Percentiles rank a stretch among this genome's conserved stretches.
Evolutionary conservation across 345 rosid genomes (phyloP).

Genomic region (Linum tenue): DNA sequence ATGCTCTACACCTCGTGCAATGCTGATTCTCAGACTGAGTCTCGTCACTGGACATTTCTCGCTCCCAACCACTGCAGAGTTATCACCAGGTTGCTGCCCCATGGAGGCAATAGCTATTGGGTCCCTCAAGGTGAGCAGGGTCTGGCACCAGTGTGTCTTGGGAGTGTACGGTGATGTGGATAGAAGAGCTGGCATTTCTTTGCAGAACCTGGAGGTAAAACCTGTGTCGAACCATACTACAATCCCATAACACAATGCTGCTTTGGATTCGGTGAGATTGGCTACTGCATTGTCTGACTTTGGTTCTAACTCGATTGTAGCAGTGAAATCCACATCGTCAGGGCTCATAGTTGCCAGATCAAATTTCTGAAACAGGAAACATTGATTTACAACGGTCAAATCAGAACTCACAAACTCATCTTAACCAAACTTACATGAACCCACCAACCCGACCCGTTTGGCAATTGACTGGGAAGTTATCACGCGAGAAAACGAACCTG

Average conservation of each 20-base stretch:
- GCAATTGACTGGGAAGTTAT: neutral
- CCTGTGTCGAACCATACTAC: slow-evolving; percentile 92
- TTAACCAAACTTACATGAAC: neutral
- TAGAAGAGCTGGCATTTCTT: slow-evolving; percentile 57
- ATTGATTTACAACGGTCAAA: no score
- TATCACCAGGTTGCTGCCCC: slow-evolving; percentile 18
- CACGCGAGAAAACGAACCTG: slow-evolving; percentile 31
- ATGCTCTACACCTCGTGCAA: slow-evolving; percentile 62
- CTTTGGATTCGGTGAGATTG: slow-evolving; percentile 14
- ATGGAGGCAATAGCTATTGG: slow-evolving; percentile 50
- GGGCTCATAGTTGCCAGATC: slow-evolving; percentile 78
- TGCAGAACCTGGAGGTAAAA: slow-evolving; percentile 82
- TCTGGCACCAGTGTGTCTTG: slow-evolving; percentile 90
- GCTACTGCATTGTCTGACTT: slow-evolving; percentile 13
- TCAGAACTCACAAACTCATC: neutral
- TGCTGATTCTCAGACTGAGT: slow-evolving; percentile 63
- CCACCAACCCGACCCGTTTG: no score
- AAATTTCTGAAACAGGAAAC: slow-evolving; percentile 45
- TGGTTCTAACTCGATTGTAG: slow-evolving; percentile 38
- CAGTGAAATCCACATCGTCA: slow-evolving; percentile 87
- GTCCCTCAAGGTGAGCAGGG: slow-evolving; percentile 67
- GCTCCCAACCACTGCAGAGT: slow-evolving; percentile 39
- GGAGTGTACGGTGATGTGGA: slow-evolving; percentile 81
- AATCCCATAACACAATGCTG: slow-evolving; percentile 56
- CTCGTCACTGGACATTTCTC: slow-evolving; percentile 50